Percentiles rank a stretch among this genome's conserved stretches.
phyloP scores from a whole-genome alignment of 306 rosid species.

The Citrullus mucosospermus region DNA sequence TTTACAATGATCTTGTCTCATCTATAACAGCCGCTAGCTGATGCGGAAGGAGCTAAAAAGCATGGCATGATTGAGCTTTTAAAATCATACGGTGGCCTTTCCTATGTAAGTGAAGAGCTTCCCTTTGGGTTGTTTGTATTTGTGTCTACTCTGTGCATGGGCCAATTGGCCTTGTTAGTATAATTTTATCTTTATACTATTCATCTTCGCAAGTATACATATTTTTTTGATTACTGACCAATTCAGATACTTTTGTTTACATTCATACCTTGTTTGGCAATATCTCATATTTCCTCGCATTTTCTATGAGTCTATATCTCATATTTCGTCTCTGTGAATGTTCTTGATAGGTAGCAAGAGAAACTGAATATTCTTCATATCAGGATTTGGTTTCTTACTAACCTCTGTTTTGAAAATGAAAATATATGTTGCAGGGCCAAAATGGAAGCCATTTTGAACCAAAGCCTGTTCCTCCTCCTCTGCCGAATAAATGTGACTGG shows the following conservation, averaged over 20 bases:
- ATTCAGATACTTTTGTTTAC: not conserved
- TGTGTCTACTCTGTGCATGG: not conserved
- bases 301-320: not conserved
- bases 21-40: constrained; percentile 76
- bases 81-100: constrained; percentile 70
- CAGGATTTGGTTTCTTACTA: not conserved
- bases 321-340: not conserved
- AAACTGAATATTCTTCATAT: constrained; percentile 4
- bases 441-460: constrained; percentile 92
- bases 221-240: not conserved
- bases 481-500: constrained; percentile 98
- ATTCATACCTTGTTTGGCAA: not conserved
- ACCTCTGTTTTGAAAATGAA: not conserved
- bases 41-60: constrained; percentile 90
- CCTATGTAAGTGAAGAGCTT: constrained; percentile 49
- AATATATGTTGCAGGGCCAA: constrained; percentile 61
- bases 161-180: not conserved
- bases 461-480: constrained; percentile 77
- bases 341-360: not conserved
- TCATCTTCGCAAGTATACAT: not conserved
- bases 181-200: not conserved
- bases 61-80: constrained; percentile 52
- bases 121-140: not conserved
- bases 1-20: not conserved
- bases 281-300: not conserved